Evolutionary conservation across 768 basidiomycete genomes (phyloP).

Genomic region (Ramaria sp.): DNA sequence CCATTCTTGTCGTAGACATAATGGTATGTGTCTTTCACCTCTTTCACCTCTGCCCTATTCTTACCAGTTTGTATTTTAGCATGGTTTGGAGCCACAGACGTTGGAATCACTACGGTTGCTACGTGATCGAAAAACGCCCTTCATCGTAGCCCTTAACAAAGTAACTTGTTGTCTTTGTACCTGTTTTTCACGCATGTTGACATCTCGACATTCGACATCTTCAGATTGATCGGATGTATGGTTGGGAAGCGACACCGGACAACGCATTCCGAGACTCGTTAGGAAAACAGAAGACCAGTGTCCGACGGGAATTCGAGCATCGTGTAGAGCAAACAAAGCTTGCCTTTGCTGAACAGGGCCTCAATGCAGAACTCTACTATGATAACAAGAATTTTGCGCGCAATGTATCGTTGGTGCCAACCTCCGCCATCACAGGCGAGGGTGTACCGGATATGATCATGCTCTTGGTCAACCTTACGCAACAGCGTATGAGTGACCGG

Average conservation of each 20-base stretch:
- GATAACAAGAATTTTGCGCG: constrained; percentile 93
- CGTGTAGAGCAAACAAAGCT: constrained; percentile 75
- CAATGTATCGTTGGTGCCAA: constrained; percentile 94
- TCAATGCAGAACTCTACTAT: constrained; percentile 93
- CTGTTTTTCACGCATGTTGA: neutral
- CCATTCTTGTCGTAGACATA: constrained; percentile 97
- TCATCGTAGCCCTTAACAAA: constrained; percentile 98
- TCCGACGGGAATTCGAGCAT: constrained; percentile 88
- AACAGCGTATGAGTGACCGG: constrained; percentile 93
- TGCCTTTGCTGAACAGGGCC: constrained; percentile 95
- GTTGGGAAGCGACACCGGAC: constrained; percentile 86
- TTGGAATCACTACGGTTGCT: constrained; percentile 90
- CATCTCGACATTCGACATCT: constrained; percentile 1
- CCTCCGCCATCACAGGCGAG: constrained; percentile 96
- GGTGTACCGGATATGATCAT: constrained; percentile 99
- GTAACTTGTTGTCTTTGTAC: constrained; percentile 23
- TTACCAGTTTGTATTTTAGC: constrained; percentile 32
- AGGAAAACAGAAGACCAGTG: constrained; percentile 63
- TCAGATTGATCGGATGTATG: constrained; percentile 95
- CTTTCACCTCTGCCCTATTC: neutral
- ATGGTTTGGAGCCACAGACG: constrained; percentile 97
- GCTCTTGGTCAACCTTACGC: constrained; percentile 93
- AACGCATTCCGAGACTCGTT: constrained; percentile 88
- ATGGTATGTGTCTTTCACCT: constrained; percentile 55
- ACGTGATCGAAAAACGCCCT: constrained; percentile 89